Evolutionary conservation across 169 alveolate genomes (phyloP).

Genomic region (Besnoitia besnoiti): DNA sequence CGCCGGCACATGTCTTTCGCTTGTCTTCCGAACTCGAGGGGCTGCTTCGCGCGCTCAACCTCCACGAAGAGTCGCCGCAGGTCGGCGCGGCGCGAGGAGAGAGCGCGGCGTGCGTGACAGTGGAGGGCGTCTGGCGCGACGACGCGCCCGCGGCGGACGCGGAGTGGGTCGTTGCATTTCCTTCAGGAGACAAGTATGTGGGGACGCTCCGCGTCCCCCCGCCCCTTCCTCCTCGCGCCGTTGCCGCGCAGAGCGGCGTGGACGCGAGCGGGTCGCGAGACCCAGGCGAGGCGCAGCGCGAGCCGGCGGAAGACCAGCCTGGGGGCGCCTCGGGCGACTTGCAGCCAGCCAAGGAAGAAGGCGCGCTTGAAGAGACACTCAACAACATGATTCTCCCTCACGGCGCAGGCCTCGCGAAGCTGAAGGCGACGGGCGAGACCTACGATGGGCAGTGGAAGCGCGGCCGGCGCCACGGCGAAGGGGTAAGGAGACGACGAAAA

Average conservation of each 20-base stretch:
- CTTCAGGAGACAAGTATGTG: slow-evolving; percentile 67
- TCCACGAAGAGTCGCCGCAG: neutral
- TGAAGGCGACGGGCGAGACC: slow-evolving; percentile 57
- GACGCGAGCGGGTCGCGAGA: neutral
- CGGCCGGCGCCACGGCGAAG: slow-evolving; percentile 71
- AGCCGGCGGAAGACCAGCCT: neutral
- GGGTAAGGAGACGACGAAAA: slow-evolving; percentile 56
- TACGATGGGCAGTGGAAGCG: slow-evolving; percentile 70
- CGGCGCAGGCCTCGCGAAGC: slow-evolving; percentile 64
- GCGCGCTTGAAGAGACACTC: neutral
- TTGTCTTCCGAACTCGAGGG: neutral
- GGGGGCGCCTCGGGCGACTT: too few relatives aligned
- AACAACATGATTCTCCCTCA: slow-evolving; percentile 52
- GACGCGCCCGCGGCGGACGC: slow-evolving; percentile 54
- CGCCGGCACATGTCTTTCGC: slow-evolving; percentile 4
- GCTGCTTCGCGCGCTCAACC: neutral
- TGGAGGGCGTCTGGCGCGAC: slow-evolving; percentile 64
- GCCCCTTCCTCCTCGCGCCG: neutral
- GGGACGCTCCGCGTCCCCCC: slow-evolving; percentile 49
- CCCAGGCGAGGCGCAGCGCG: neutral
- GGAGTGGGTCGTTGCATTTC: slow-evolving; percentile 68
- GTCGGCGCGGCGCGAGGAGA: neutral
- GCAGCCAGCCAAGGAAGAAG: neutral
- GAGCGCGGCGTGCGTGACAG: neutral
- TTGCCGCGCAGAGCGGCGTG: slow-evolving; percentile 2